Evolutionary conservation across 176 grass and related monocot species (phyloP).

Genomic region (Aegilops longissima): DNA sequence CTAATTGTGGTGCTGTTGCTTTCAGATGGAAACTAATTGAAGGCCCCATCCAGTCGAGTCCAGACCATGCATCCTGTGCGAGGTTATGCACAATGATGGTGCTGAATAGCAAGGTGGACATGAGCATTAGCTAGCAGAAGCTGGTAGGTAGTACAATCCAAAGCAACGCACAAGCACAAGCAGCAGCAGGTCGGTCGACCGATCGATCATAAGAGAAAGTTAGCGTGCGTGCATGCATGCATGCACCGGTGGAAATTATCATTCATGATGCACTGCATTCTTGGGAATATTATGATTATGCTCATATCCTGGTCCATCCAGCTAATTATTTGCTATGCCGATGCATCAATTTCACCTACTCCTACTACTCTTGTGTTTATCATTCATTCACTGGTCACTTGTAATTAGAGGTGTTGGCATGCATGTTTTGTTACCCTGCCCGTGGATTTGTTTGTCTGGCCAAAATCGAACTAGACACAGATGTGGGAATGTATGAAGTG

Average conservation of each 20-base stretch:
- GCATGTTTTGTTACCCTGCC: neutral
- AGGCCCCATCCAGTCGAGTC: neutral
- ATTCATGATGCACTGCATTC: constrained; percentile 35
- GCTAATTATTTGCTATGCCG: constrained; percentile 15
- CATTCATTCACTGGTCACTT: neutral
- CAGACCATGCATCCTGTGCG: constrained; percentile 8
- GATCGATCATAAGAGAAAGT: neutral
- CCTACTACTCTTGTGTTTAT: constrained; percentile 7
- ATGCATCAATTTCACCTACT: constrained; percentile 28
- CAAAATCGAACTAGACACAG: neutral
- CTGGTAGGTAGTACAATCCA: constrained; percentile 25
- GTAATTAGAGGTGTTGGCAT: neutral
- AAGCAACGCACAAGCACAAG: neutral
- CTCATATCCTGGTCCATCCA: constrained; percentile 9
- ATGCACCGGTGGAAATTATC: constrained; percentile 19
- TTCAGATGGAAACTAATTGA: neutral
- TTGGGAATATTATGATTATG: constrained; percentile 46
- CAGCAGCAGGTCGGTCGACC: neutral
- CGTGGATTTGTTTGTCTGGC: neutral
- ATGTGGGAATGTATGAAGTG: neutral
- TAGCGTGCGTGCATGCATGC: constrained; percentile 2
- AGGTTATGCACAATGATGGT: constrained; percentile 16
- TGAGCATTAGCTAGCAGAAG: constrained; percentile 23
- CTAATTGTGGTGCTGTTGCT: neutral
- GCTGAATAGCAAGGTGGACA: constrained; percentile 21